These are phyloP conservation scores for Paratinospora sagittata DNA, from an alignment of 164 flowering plant species.

Conservation along the genomic window DNA sequence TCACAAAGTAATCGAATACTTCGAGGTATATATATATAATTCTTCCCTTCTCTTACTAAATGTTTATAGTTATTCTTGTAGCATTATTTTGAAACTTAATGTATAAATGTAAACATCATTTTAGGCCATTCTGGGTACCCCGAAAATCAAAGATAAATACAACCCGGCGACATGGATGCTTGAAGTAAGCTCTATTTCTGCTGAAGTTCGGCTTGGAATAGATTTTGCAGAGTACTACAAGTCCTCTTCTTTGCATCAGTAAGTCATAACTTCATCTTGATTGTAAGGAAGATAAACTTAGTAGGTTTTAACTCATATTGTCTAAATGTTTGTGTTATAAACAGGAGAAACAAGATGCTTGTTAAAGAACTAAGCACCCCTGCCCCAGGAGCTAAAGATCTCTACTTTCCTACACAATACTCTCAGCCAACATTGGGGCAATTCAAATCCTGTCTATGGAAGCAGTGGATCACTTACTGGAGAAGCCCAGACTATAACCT, in stretches of 20 bases:
- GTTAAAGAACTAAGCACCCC: conserved; percentile 71
- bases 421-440: conserved; percentile 72
- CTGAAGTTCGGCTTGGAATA: conserved; percentile 49
- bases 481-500: conserved; percentile 94
- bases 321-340: not conserved
- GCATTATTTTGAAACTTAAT: too few species aligned
- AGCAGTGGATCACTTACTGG: conserved; percentile 94
- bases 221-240: conserved; percentile 71
- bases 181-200: conserved; percentile 72
- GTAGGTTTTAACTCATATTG: not conserved
- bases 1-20: conserved; percentile 62
- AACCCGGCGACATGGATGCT: conserved; percentile 93
- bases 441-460: conserved; percentile 93
- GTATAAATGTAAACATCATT: too few species aligned
- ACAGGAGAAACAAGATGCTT: conserved; percentile 68
- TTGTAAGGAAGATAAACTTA: conserved; percentile 22
- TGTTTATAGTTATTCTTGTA: not conserved
- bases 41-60: not conserved
- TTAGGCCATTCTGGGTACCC: conserved; percentile 63
- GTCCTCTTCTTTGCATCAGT: conserved; percentile 58
- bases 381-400: conserved; percentile 62
- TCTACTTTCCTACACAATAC: conserved; percentile 59
- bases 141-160: conserved; percentile 57
- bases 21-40: conserved; percentile 58
- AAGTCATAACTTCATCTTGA: too few species aligned